Percentiles rank a stretch among this genome's conserved stretches.
phyloP scores from a whole-genome alignment of 768 basidiomycete species.

The Mycena maculata region DNA sequence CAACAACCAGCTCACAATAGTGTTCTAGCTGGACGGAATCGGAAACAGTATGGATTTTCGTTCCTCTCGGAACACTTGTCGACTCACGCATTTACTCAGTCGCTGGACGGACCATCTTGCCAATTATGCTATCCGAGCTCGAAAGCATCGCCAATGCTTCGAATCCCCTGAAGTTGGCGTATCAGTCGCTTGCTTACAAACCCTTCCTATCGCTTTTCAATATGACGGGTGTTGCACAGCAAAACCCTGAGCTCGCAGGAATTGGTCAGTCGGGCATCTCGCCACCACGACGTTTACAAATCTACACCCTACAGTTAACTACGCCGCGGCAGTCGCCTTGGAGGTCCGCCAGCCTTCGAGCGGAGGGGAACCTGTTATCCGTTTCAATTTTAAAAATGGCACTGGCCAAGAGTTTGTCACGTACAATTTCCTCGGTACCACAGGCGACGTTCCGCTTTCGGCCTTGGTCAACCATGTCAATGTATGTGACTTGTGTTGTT shows the following conservation, averaged over 20 bases:
- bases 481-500: slow-evolving; percentile 35
- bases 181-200: slow-evolving; percentile 78
- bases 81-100: slow-evolving; percentile 53
- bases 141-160: slow-evolving; percentile 59
- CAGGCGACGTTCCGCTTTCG: slow-evolving; percentile 66
- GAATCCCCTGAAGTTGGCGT: slow-evolving; percentile 67
- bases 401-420: slow-evolving; percentile 60
- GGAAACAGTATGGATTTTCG: slow-evolving; percentile 64
- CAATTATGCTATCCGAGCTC: slow-evolving; percentile 68
- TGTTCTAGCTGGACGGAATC: slow-evolving; percentile 68
- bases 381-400: slow-evolving; percentile 80
- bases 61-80: neutral
- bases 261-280: slow-evolving; percentile 67
- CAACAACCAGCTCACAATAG: no score
- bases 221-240: slow-evolving; percentile 69
- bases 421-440: slow-evolving; percentile 58
- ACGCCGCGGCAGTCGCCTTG: slow-evolving; percentile 66
- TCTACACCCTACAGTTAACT: slow-evolving; percentile 70
- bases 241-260: slow-evolving; percentile 64
- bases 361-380: slow-evolving; percentile 62
- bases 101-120: slow-evolving; percentile 72
- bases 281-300: neutral
- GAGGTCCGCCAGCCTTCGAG: slow-evolving; percentile 66
- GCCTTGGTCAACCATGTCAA: slow-evolving; percentile 57
- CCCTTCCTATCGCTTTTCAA: slow-evolving; percentile 84